Base-by-base conservation (phyloP, 345 rosid species). In the Corchorus capsularis region DNA sequence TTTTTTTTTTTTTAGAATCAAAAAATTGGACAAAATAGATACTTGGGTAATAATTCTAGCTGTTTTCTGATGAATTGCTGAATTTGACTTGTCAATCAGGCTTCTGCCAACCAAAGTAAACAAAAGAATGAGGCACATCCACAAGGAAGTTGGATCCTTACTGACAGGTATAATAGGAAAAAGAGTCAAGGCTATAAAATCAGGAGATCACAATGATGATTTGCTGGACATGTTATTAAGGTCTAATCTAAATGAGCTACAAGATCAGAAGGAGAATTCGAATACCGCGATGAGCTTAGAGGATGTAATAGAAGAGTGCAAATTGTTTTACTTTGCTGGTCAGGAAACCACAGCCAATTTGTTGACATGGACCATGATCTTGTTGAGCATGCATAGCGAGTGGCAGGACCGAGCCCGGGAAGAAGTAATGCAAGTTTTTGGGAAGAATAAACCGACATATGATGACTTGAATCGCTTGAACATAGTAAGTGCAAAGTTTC, bases 391-490 rank as follows among this genome's bases (percentile, higher is more conserved):
- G 85, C 91, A 91, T 65, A 87, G 81, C 0, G 81, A 79, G 8
- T 89, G 91, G 95, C 95, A 89, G 78, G 83, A 79, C 10, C 79
- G 75, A 60, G 91, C 91, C 17, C 82, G 89, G 60, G 79, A 86
- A 50, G 92, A 87, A 81, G 89, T 87, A 60, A 27, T 82, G 6
- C 75, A 59, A 46, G 80, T 79, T 57, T 85, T 81, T 70, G 83
- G 86, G 8, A 76, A 56, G 0, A 37, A 70, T 5, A 69, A 78
- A 60, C 83, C 82, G 8, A 65, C 74, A 56, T 79, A 47, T 37
- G 83, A 81, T 63, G 82, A 69, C 39, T 15, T 88, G 57, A 57
- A 64, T 71, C 83, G 69, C 56, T 78, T 88, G 70, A 86, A 83
- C 67, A 78, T 71, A 27, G 83, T 84, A 35, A 85, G 85, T 78